These are phyloP conservation scores for Rhexocercosporidium sp. DNA, from an alignment of 2,329 filamentous ascomycete genomes.

Conservation along the genomic window DNA sequence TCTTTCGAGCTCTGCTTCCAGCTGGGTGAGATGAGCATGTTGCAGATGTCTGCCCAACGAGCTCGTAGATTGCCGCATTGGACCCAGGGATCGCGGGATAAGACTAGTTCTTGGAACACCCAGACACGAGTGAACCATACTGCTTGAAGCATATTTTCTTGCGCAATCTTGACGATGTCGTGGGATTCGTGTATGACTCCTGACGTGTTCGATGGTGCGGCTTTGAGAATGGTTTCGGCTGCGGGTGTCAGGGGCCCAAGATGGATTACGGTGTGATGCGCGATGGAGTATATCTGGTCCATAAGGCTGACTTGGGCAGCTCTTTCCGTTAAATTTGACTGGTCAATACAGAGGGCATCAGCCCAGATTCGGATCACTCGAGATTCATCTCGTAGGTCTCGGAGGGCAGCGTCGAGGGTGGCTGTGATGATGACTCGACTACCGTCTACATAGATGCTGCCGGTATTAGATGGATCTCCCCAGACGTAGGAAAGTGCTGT, in stretches of 20 bases:
- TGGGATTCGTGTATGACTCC: constrained; percentile 7
- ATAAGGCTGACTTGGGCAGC: constrained; percentile 20
- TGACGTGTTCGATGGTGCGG: constrained; percentile 9
- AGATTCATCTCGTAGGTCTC: constrained; percentile 1
- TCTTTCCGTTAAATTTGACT: constrained; percentile 10
- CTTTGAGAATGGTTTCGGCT: neutral
- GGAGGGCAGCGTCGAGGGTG: constrained; percentile 10
- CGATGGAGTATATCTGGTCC: constrained; percentile 9
- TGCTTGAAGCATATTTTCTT: constrained; percentile 40
- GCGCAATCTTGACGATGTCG: constrained; percentile 7
- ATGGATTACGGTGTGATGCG: constrained; percentile 11
- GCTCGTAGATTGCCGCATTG: constrained; percentile 13
- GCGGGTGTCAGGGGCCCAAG: neutral
- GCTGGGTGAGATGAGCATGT: neutral
- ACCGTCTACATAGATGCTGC: constrained; percentile 1
- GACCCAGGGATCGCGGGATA: constrained; percentile 16
- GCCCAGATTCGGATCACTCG: constrained; percentile 13
- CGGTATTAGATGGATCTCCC: constrained; percentile 5
- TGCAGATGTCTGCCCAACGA: constrained; percentile 15
- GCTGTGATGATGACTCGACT: constrained; percentile 3
- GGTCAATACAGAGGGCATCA: constrained; percentile 23
- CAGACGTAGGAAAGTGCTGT: constrained; percentile 26
- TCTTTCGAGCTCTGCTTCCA: neutral
- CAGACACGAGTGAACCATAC: constrained; percentile 46
- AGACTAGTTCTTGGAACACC: constrained; percentile 45